Base-by-base conservation (phyloP, 352 stramenopile genomes). In the Pythium vanterpoolii region DNA sequence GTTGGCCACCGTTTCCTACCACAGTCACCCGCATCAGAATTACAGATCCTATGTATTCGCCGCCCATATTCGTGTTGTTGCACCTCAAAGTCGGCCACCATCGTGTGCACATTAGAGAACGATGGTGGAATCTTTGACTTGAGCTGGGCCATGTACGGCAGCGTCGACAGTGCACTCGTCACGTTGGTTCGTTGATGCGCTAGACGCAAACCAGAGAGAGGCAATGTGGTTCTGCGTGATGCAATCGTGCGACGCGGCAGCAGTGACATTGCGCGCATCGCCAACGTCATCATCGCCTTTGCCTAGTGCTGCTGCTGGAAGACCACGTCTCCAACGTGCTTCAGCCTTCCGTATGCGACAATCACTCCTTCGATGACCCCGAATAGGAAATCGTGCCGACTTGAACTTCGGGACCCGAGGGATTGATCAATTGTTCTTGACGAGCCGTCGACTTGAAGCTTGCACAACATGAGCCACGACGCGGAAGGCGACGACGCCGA, bases 51-150 rank as follows among this genome's bases (percentile, higher is more conserved):
- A 11, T 11, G 11, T 36, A 11, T 36, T 36, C 31, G n/a, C n/a
- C n/a, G n/a, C 31, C 31, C 31, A 19, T 58, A 4, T 47, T 5
- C 26, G 27, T 19, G 18, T 13, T 36, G 11, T 16, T 39, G 27
- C 44, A 82, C 76, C 72, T 87, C 77, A 39, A 76, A 85, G 39
- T 75, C 57, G 5, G 62, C 59, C 26, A 87, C 73, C 51, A 85
- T 56, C 4, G 61, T 24, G 24, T 78, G 75, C 50, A 87, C 79
- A 11, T 63, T 50, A 24, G 71, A 49, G 33, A 85, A 66, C 28
- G 69, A 63, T 57, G 60, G 28, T 0, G 77, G 77, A 51, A 85
- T 83, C 21, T 66, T 72, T 30, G 69, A 66, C 23, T 74, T 76
- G 47, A 87, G 64, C 51, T 83, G 71, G 27, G 77, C 61, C 40